Evolutionary conservation across 2,329 filamentous ascomycete species (phyloP), one percentile per base, ranked within the genome.

Genomic region (Calonectria fujianensis): DNA sequence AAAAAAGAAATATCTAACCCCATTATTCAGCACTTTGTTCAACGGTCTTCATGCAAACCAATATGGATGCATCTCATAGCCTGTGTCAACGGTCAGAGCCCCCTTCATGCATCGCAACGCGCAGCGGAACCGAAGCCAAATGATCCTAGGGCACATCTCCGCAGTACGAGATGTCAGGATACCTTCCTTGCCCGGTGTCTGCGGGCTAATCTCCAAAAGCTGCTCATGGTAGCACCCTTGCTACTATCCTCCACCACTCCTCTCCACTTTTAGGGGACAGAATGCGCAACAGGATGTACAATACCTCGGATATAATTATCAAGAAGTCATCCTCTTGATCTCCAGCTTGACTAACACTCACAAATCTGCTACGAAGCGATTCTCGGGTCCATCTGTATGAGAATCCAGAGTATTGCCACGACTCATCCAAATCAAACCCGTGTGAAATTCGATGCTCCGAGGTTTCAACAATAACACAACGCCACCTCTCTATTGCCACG

Each of bases 51-150:
- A 51, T 73, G 27, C 24, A 24, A n/a, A 41, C 20, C 16, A 50
- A 20, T 13, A 39, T 31, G 41, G 64, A 69, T 31, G 27, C 29
- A n/a, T 48, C 50, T 69, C 45, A 39, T 20, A 51, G 45, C 51
- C 20, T 51, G 31, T 41, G 37, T 20, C 54, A 68, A 61, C 48
- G 13, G 50, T 27, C 6, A 51, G 32, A 37, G 57, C 61, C 59
- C 67, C 45, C 70, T 41, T 66, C 51, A 61, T 45, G 67, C 51
- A 48, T 27, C 51, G 50, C 69, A 59, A 70, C 51, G 39, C 61
- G 61, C 14, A 66, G 72, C 72, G 72, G 72, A 74, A 59, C 72
- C 72, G 72, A 65, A 70, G 66, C 51, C 48, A 66, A 74, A 70
- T 13, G 20, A 67, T 51, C 35, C 51, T 52, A 61, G 61, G 67